These are phyloP conservation scores for Naganishia antarctica DNA, from an alignment of 768 basidiomycete species.

Conservation along the genomic window DNA sequence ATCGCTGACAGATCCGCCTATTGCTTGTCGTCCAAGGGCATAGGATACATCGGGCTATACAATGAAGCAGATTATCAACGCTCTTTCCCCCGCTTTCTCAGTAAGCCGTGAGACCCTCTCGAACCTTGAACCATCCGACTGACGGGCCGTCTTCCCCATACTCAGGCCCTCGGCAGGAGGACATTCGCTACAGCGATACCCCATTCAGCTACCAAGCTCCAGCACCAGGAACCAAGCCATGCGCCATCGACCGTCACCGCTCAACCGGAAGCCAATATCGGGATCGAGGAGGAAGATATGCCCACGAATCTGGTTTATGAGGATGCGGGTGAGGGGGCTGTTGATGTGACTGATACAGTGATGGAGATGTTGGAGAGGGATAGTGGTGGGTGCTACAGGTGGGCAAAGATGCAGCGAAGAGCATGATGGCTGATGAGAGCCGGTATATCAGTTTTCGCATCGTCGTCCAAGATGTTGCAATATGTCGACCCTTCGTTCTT, in stretches of 20 bases:
- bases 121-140: background rate
- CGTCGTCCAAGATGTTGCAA: background rate
- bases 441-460: slow-evolving; percentile 3
- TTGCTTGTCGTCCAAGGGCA: background rate
- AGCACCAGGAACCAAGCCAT: slow-evolving; percentile 5
- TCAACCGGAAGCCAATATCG: slow-evolving; percentile 14
- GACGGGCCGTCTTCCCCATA: background rate
- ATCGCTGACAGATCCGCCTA: background rate
- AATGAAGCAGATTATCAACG: slow-evolving; percentile 11
- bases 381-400: slow-evolving; percentile 14
- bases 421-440: background rate
- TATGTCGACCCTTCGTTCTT: slow-evolving; percentile 27
- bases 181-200: slow-evolving; percentile 18
- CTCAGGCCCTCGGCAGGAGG: slow-evolving; percentile 10
- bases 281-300: slow-evolving; percentile 20
- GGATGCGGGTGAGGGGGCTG: slow-evolving; percentile 31
- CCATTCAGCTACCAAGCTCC: slow-evolving; percentile 9
- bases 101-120: background rate
- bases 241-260: slow-evolving; percentile 2
- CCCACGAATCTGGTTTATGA: slow-evolving; percentile 15
- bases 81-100: slow-evolving; percentile 5
- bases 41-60: background rate
- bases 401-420: background rate
- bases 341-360: slow-evolving; percentile 54
- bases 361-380: slow-evolving; percentile 60